Evolutionary conservation across 1,284 basidiomycete species (phyloP), one percentile per base, ranked within the genome.

Genomic region (Schizophyllum commune): DNA sequence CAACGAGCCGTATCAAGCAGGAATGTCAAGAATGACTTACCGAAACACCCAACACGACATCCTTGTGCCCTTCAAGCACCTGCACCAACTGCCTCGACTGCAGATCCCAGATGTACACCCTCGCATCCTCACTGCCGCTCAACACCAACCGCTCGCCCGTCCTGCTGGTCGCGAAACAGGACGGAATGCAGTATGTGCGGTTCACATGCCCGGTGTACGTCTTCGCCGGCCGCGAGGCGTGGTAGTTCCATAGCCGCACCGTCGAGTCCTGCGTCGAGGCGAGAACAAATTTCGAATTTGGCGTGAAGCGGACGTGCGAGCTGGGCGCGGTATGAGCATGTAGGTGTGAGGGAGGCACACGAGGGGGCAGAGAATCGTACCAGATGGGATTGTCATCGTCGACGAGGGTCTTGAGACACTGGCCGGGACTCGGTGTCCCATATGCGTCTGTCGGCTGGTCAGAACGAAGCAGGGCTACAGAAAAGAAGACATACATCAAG

Each of bases 371-470:
- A 59, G 57, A 47, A 62, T 67, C 83, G 56, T 64, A 93, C 88
- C 96, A 91, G 60, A 96, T 93, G 2, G 93, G 91, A 75, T 96
- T 96, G 65, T 96, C 93, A 68, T 96, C 94, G 68, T 98, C 96
- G 11, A 96, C 94, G 27, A 99, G 74, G 4, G 97, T 99, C 73
- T 96, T 98, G 53, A 99, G 79, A 75, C 97, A 99, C 73, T 98
- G 95, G 1, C 96, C 97, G 0, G n/a, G 94, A 96, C 60, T 94
- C 89, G 0, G 93, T 89, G 70, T 98, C 96, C 97, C 97, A 99
- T 65, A 97, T 85, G 58, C 96, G 94, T 71, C 95, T 53, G 61
- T 52, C 39, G 54, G 55, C 59, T 1, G 34, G 60, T 61, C 61
- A 65, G 59, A 60, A 63, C 55, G 32, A 58, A 32, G n/a, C 59